Conservation (phyloP, 306 rosid species). For the Morella rubra region DNA sequence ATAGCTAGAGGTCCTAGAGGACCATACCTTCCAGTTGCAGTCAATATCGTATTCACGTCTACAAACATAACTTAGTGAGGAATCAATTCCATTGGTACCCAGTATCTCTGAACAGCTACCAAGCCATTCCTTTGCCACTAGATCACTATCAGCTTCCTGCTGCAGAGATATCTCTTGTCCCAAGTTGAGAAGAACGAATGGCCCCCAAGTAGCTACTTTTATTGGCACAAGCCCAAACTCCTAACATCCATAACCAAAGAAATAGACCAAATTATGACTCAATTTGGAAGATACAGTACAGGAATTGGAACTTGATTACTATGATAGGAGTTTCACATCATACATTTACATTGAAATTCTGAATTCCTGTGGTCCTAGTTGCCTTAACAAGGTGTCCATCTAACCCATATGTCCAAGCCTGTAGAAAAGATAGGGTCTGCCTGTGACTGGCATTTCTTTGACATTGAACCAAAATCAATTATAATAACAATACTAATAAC, state of each 20-base stretch:
- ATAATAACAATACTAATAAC: background rate
- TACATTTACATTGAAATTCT: conserved; percentile 67
- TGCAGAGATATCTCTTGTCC: conserved; percentile 35
- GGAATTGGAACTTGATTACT: conserved; percentile 17
- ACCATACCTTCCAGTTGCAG: conserved; percentile 90
- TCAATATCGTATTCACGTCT: conserved; percentile 78
- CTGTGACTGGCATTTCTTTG: background rate
- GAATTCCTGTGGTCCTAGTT: conserved; percentile 71
- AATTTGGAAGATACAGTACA: conserved; percentile 13
- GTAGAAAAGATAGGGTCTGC: conserved; percentile 31
- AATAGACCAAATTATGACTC: conserved; percentile 36
- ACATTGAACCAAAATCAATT: background rate
- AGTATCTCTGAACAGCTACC: conserved; percentile 70
- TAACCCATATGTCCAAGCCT: conserved; percentile 95
- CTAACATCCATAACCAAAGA: conserved; percentile 55
- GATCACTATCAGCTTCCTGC: conserved; percentile 32
- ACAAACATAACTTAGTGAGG: conserved; percentile 65
- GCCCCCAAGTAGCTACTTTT: conserved; percentile 79
- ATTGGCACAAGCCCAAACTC: conserved; percentile 77
- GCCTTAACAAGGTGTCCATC: conserved; percentile 81
- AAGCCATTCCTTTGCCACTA: conserved; percentile 70
- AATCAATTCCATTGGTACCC: conserved; percentile 57
- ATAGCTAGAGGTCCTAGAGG: conserved; percentile 5
- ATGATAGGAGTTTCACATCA: conserved; percentile 25
- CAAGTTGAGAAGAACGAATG: conserved; percentile 77